phyloP scores from a whole-genome alignment of 2,329 filamentous ascomycete species.

The Ophiostoma perfectum region DNA sequence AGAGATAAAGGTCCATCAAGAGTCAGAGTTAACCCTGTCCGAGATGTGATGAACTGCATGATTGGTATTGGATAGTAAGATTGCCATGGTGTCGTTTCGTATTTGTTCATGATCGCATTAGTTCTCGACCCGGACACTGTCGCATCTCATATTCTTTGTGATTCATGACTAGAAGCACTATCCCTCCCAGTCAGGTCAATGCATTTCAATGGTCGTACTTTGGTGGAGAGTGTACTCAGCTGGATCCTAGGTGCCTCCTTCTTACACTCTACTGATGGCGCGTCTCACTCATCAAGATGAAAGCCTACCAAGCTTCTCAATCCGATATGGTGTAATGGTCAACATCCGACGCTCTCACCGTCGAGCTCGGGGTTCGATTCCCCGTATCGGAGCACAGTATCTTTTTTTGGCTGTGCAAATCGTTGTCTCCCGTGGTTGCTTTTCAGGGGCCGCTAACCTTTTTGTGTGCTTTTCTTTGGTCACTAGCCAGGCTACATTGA shows the following conservation, averaged over 20 bases:
- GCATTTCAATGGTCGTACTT: not conserved
- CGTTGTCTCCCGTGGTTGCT: too few species aligned
- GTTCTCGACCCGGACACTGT: not conserved
- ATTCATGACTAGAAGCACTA: not conserved
- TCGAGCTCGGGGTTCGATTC: conserved; percentile 27
- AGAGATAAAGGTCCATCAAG: not conserved
- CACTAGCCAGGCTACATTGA: too few species aligned
- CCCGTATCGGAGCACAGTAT: conserved; percentile 24
- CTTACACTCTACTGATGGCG: not conserved
- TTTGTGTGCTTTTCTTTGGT: too few species aligned
- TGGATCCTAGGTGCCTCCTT: not conserved
- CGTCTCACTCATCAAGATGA: not conserved
- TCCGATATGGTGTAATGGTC: conserved; percentile 22
- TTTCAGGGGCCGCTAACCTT: too few species aligned
- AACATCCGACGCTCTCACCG: conserved; percentile 27
- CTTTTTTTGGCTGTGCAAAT: too few species aligned
- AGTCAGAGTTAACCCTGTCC: not conserved
- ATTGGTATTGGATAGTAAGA: not conserved
- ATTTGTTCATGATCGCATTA: not conserved
- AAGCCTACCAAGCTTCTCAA: conserved; percentile 1
- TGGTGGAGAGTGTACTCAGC: not conserved
- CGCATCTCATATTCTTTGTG: not conserved
- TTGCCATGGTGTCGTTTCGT: not conserved
- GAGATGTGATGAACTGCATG: not conserved
- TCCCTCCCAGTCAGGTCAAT: not conserved